A percentile compares a stretch with the other conserved stretches of the same genome.
These are phyloP conservation scores for Trichoderma koningii DNA, from an alignment of 2,329 filamentous ascomycete species.

Conservation along the genomic window DNA sequence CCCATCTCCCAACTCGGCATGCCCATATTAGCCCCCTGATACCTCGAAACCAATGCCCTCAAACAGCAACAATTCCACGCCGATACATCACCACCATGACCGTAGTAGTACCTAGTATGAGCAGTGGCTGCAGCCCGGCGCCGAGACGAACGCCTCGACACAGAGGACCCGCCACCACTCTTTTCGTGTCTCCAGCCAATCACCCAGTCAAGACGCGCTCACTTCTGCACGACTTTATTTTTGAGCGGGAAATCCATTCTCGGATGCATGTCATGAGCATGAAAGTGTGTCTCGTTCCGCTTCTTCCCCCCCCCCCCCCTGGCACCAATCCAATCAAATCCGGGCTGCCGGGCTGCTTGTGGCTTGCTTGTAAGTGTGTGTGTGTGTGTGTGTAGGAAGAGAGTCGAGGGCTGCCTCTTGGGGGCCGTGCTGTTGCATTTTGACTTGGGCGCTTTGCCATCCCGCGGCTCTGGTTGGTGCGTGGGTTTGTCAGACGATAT, in stretches of 20 bases:
- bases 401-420: constrained; percentile 12
- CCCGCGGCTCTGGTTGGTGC: background rate
- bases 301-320: constrained; percentile 7
- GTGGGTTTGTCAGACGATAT: no score
- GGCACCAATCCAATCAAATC: constrained; percentile 24
- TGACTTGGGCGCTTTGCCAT: background rate
- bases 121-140: constrained; percentile 21
- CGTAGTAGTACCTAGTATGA: background rate
- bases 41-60: background rate
- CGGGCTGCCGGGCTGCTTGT: constrained; percentile 5
- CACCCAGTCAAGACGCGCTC: constrained; percentile 28
- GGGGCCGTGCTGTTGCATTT: constrained; percentile 10
- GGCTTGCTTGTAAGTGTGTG: no score
- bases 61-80: background rate
- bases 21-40: background rate
- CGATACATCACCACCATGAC: background rate
- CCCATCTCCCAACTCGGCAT: constrained; percentile 4
- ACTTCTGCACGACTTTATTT: constrained; percentile 27
- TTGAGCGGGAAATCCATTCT: constrained; percentile 21
- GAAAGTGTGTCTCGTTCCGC: no score
- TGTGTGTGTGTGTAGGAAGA: background rate
- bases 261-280: constrained; percentile 33
- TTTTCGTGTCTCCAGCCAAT: constrained; percentile 27
- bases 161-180: background rate
- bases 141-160: constrained; percentile 20